phyloP scores from a whole-genome alignment of 139 green algal genomes.

The Picochlorum sp. region DNA sequence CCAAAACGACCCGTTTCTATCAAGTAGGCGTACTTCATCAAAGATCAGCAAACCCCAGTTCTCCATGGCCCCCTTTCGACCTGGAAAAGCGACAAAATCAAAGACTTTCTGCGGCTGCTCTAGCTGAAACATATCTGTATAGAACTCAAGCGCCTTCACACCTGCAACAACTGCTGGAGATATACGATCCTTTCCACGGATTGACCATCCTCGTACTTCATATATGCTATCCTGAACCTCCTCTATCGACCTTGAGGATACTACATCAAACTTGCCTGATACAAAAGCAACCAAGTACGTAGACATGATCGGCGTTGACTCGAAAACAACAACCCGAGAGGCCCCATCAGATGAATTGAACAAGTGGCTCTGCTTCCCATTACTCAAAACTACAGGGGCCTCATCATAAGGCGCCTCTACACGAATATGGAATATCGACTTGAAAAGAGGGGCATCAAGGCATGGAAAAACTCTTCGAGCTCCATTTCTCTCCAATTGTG shows the following conservation, averaged over 20 bases:
- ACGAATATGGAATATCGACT: not conserved
- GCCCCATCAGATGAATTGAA: not conserved
- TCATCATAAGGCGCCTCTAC: conserved; percentile 5
- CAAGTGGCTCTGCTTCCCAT: not conserved
- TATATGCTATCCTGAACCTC: not conserved
- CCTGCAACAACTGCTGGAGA: not conserved
- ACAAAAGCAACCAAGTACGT: conserved; percentile 5
- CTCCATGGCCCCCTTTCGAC: conserved; percentile 1
- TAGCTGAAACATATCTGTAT: not conserved
- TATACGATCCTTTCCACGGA: not conserved
- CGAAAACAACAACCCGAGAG: not conserved
- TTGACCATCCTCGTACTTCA: conserved; percentile 1
- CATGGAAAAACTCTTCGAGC: conserved; percentile 8
- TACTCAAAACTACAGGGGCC: not conserved
- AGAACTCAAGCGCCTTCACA: conserved; percentile 3
- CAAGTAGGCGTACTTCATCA: conserved; percentile 5
- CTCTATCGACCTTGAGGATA: not conserved
- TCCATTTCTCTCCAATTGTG: not conserved
- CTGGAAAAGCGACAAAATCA: conserved; percentile 11
- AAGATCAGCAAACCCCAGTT: conserved; percentile 14
- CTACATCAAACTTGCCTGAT: not conserved
- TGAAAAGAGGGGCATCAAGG: conserved; percentile 1
- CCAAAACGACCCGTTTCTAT: not conserved
- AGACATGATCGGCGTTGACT: conserved; percentile 4
- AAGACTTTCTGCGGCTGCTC: not conserved